phyloP scores from a whole-genome alignment of 768 basidiomycete genomes.

The Boletus eberwhitei region DNA sequence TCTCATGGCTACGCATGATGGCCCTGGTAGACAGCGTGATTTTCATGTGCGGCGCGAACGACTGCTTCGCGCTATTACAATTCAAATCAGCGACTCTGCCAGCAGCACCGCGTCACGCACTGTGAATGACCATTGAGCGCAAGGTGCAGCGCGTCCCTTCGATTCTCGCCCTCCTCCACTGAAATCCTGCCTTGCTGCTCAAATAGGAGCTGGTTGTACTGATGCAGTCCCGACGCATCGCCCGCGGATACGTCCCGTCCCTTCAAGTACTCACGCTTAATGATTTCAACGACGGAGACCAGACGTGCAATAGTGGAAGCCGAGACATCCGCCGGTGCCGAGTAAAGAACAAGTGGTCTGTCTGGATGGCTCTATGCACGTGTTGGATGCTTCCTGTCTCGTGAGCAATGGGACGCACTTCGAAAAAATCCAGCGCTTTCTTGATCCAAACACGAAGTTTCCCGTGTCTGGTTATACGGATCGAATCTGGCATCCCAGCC shows the following conservation, averaged over 20 bases:
- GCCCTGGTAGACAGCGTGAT: conserved; percentile 55
- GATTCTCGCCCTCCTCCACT: conserved; percentile 35
- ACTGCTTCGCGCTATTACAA: conserved; percentile 45
- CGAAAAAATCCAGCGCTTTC: conserved; percentile 50
- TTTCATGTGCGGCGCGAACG: conserved; percentile 65
- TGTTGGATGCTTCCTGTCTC: conserved; percentile 3
- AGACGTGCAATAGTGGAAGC: conserved; percentile 54
- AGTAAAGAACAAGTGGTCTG: conserved; percentile 55
- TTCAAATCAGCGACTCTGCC: not conserved
- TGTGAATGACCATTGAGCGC: conserved; percentile 58
- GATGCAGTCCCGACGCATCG: conserved; percentile 58
- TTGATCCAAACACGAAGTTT: conserved; percentile 53
- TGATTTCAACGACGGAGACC: conserved; percentile 76
- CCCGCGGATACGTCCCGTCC: conserved; percentile 41
- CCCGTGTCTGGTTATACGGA: conserved; percentile 55
- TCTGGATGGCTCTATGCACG: conserved; percentile 43
- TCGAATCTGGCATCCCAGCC: conserved; percentile 24
- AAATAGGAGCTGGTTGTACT: conserved; percentile 70
- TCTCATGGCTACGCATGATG: conserved; percentile 38
- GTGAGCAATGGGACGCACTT: conserved; percentile 37
- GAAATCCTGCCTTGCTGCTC: conserved; percentile 30
- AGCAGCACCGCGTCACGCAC: conserved; percentile 37
- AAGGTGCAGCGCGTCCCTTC: conserved; percentile 23
- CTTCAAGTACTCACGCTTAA: conserved; percentile 77
- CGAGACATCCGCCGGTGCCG: conserved; percentile 43